These are phyloP conservation scores for Arthroderma sp. DNA, from an alignment of 2,329 filamentous ascomycete species.

Conservation along the genomic window DNA sequence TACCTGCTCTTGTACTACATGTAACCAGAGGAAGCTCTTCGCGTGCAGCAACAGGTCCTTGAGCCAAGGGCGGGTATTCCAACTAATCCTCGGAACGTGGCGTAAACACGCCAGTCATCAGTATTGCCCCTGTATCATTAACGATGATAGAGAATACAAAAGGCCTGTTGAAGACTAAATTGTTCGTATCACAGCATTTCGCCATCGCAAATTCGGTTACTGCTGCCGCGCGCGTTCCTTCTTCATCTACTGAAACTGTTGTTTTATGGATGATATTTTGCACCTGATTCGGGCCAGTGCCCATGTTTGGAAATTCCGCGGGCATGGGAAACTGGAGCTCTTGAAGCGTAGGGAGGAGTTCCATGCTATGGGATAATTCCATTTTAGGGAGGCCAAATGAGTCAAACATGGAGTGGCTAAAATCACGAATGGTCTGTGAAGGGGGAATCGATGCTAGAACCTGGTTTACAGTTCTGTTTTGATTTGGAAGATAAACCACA, in stretches of 20 bases:
- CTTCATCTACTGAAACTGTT: background rate
- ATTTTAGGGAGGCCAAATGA: conserved; percentile 1
- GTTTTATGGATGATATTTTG: background rate
- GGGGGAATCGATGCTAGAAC: background rate
- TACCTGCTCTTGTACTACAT: no score
- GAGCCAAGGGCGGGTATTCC: no score
- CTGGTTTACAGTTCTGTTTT: background rate
- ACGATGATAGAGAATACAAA: background rate
- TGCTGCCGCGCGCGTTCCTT: background rate
- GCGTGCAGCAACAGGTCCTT: no score
- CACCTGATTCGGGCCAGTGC: background rate
- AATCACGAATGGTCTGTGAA: background rate
- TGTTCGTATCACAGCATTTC: background rate
- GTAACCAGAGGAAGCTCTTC: no score
- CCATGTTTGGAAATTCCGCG: background rate
- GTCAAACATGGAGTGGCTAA: background rate
- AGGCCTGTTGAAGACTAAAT: background rate
- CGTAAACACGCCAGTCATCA: conserved; percentile 1
- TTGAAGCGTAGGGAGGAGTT: background rate
- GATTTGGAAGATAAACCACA: background rate
- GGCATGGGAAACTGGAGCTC: background rate
- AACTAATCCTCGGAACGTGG: background rate
- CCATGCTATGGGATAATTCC: background rate
- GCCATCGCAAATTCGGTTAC: no score
- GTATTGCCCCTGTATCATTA: background rate